Base-by-base conservation (phyloP, 2,329 filamentous ascomycete species). In the Talaromyces funiculosus region DNA sequence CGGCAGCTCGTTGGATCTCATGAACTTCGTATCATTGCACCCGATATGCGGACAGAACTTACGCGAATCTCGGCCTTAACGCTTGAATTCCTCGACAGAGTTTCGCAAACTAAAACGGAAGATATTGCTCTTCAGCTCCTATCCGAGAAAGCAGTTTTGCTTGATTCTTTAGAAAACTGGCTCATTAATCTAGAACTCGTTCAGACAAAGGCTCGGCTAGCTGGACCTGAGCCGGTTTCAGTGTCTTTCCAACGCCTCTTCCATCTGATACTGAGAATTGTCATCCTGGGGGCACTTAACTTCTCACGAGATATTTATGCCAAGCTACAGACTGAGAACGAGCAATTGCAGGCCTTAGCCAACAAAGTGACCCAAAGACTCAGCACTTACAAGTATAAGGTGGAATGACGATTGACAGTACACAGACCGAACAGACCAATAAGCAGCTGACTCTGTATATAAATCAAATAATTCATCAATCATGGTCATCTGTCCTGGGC, bases 21-120 rank as follows among this genome's bases (percentile, higher is more conserved):
- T 31, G 18, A 55, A 40, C 40, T 56, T 33, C 59, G 43, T 45
- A 53, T 35, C 7, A 61, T 61, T 45, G 59, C 37, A 20, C 59
- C 59, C 24, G 53, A 61, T 22, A 57, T 61, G 59, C 59, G 59
- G 24, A 53, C 59, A 33, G 53, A 61, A 29, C 53, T 61, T 29
- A 37, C 43, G 35, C 53, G 45, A 33, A 53, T 61, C 22, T 37
- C 53, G 16, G 33, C 35, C 3, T 45, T 14, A 29, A 53, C 45
- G 3, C 59, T 61, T 57, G 37, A 20, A 29, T 61, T 57, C 22
- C 59, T 61, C 35, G 53, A 35, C 29, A 61, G 35, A 56, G 40
- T 61, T 14, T 57, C 53, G 10, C 24, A 35, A 8, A 37, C 53
- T 8, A 8, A 29, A 53, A 24, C 43, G 3, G 26, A 10, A 51